phyloP scores from a whole-genome alignment of 2,329 filamentous ascomycete genomes.

The Talaromyces sp. region DNA sequence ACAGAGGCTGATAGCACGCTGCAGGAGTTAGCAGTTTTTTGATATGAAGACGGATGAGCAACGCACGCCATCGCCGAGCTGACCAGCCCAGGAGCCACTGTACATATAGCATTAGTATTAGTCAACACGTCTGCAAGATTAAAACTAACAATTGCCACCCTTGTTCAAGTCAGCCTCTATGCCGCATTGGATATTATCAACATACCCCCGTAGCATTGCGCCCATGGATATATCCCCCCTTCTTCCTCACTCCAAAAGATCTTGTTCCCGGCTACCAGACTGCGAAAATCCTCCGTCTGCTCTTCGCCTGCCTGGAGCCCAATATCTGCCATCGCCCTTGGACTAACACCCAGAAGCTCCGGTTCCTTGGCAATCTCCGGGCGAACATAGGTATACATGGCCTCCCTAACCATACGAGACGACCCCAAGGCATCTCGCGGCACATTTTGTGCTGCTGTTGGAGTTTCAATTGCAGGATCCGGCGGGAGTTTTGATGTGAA shows the following conservation, averaged over 20 bases:
- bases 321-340: slow-evolving; percentile 73
- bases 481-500: slow-evolving; percentile 67
- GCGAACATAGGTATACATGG: slow-evolving; percentile 85
- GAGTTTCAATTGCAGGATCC: slow-evolving; percentile 74
- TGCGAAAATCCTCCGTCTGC: slow-evolving; percentile 67
- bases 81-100: slow-evolving; percentile 84
- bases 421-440: slow-evolving; percentile 73
- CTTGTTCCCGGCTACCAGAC: slow-evolving; percentile 76
- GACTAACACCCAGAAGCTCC: slow-evolving; percentile 77
- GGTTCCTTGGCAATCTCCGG: slow-evolving; percentile 68
- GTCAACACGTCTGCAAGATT: neutral
- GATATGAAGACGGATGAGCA: neutral
- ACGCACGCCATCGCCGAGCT: slow-evolving; percentile 76
- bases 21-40: slow-evolving; percentile 4
- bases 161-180: slow-evolving; percentile 20
- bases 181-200: neutral
- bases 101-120: neutral
- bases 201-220: slow-evolving; percentile 87
- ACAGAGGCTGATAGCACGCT: slow-evolving; percentile 85
- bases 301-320: slow-evolving; percentile 67
- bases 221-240: slow-evolving; percentile 92
- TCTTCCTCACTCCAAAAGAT: slow-evolving; percentile 69
- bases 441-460: slow-evolving; percentile 73
- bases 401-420: slow-evolving; percentile 70
- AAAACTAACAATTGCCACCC: slow-evolving; percentile 47